phyloP scores from a whole-genome alignment of 345 rosid genomes.

The Populus pruinosa region DNA sequence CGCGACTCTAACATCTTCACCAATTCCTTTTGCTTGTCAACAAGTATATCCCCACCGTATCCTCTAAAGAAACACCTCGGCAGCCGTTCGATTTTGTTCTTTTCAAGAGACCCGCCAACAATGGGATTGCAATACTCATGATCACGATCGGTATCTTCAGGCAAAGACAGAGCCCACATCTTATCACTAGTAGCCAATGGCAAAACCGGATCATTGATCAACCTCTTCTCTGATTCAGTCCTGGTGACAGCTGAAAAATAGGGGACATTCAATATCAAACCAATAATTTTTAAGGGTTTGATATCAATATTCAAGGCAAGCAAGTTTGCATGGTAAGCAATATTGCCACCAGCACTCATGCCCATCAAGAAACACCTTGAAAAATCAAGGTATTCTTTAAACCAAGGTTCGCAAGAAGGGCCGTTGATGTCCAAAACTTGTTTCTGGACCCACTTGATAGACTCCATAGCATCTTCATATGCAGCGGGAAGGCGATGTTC shows the following conservation, averaged over 20 bases:
- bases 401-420: constrained; percentile 51
- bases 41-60: constrained; percentile 65
- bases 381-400: constrained; percentile 55
- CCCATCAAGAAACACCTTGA: constrained; percentile 63
- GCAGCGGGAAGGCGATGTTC: constrained; percentile 94
- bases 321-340: constrained; percentile 58
- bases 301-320: constrained; percentile 44
- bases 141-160: constrained; percentile 59
- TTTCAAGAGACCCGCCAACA: constrained; percentile 15
- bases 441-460: constrained; percentile 63
- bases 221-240: constrained; percentile 59
- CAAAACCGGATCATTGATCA: constrained; percentile 43
- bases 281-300: constrained; percentile 51
- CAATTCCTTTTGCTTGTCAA: constrained; percentile 61
- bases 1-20: constrained; percentile 46
- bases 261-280: constrained; percentile 63
- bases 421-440: constrained; percentile 43
- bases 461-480: constrained; percentile 72
- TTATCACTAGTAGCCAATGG: constrained; percentile 53
- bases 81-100: constrained; percentile 42
- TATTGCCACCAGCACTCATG: constrained; percentile 67
- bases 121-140: constrained; percentile 68
- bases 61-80: constrained; percentile 52
- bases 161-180: constrained; percentile 65
- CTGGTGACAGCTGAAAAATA: constrained; percentile 56